Evolutionary conservation across 371 early-diverging fungal genomes (phyloP).

Genomic region (Rhizopus sp.): DNA sequence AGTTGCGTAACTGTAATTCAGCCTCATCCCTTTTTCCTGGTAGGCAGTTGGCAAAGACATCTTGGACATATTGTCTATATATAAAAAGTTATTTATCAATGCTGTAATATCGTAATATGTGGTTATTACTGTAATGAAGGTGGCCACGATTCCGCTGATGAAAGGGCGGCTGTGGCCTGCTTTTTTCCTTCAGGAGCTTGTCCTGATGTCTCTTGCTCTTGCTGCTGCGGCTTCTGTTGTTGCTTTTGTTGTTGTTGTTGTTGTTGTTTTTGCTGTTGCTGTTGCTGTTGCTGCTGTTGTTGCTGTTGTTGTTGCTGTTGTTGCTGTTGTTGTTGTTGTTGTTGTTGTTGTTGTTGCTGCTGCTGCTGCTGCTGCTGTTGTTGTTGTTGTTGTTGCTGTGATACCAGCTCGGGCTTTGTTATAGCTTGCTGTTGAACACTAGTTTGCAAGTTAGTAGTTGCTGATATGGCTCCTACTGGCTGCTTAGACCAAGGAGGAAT

Average conservation of each 20-base stretch:
- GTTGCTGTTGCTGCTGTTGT: too few species aligned
- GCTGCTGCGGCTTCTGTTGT: too few species aligned
- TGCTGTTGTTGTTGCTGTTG: constrained; percentile 5
- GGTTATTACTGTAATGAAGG: constrained; percentile 39
- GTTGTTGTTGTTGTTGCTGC: constrained; percentile 3
- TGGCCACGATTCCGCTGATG: constrained; percentile 41
- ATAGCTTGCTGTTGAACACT: too few species aligned
- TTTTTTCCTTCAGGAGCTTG: constrained; percentile 6
- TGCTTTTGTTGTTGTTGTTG: too few species aligned
- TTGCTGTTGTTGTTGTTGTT: constrained; percentile 2
- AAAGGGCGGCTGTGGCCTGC: constrained; percentile 8
- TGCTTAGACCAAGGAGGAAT: constrained; percentile 24
- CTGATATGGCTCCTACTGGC: neutral
- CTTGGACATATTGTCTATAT: constrained; percentile 60
- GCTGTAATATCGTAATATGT: neutral
- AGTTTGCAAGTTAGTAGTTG: too few species aligned
- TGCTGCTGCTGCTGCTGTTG: constrained; percentile 1
- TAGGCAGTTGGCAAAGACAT: constrained; percentile 57
- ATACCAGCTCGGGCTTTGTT: too few species aligned
- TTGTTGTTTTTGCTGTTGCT: too few species aligned
- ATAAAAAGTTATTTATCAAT: neutral
- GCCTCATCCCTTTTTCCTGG: constrained; percentile 55
- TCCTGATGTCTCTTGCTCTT: neutral
- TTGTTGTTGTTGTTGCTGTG: neutral
- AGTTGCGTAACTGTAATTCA: constrained; percentile 52